These are phyloP conservation scores for Tylopilus sp. DNA, from an alignment of 1,284 basidiomycete genomes.

Conservation along the genomic window DNA sequence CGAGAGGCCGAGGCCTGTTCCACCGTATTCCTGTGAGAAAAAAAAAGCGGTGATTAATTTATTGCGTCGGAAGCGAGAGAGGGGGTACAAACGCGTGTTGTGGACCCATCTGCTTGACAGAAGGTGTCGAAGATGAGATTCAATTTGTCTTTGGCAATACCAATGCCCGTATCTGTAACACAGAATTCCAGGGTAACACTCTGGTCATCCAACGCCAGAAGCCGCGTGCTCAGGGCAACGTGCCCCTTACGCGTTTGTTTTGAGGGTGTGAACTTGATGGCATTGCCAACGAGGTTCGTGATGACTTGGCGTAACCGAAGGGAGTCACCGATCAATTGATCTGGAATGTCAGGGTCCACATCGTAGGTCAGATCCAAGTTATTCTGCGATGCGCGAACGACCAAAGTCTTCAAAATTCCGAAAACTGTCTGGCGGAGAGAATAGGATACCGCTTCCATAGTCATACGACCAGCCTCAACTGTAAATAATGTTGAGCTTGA, in stretches of 20 bases:
- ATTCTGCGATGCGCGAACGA: slow-evolving; percentile 96
- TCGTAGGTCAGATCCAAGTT: slow-evolving; percentile 97
- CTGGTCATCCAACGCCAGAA: slow-evolving; percentile 70
- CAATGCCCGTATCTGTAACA: slow-evolving; percentile 96
- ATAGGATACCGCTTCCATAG: slow-evolving; percentile 97
- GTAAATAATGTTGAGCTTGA: slow-evolving; percentile 11
- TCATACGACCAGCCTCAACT: slow-evolving; percentile 99
- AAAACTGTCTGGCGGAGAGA: slow-evolving; percentile 97
- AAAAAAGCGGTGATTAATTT: slow-evolving; percentile 21
- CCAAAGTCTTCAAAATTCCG: slow-evolving; percentile 95
- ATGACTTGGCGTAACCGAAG: slow-evolving; percentile 90
- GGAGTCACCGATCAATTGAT: slow-evolving; percentile 95
- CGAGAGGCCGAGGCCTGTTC: slow-evolving; percentile 93
- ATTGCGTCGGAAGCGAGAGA: slow-evolving; percentile 10
- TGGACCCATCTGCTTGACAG: slow-evolving; percentile 96
- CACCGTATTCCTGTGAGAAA: slow-evolving; percentile 80
- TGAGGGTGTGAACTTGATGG: slow-evolving; percentile 91
- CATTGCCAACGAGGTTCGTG: slow-evolving; percentile 92
- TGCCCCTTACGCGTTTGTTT: slow-evolving; percentile 78
- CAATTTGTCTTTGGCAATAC: slow-evolving; percentile 97
- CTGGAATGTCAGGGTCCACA: slow-evolving; percentile 92
- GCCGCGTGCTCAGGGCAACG: slow-evolving; percentile 83
- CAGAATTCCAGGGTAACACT: slow-evolving; percentile 94
- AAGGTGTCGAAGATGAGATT: slow-evolving; percentile 99
- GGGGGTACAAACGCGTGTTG: slow-evolving; percentile 61